Evolutionary conservation across 805 yeast genomes (phyloP), one percentile per base, ranked within the genome.

Genomic region (Schizosaccharomyces lindneri): DNA sequence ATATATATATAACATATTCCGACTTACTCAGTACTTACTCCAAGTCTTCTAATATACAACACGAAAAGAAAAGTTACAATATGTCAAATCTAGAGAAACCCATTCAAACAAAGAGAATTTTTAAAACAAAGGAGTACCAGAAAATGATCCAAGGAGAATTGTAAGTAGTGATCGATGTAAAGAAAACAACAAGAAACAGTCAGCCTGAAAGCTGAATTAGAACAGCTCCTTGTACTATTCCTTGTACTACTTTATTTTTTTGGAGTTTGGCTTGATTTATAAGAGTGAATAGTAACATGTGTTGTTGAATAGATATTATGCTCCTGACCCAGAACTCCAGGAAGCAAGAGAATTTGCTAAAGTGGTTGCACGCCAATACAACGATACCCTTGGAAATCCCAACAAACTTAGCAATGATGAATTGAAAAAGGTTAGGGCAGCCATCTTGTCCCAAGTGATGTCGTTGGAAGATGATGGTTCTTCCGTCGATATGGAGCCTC

Each of bases 401-500:
- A 65, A 66, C 13, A 65, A 69, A 48, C 65, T 61, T n/a, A 43
- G 65, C 19, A 51, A 67, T 15, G 72, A 70, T 17, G 69, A 69
- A 61, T 69, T 68, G 59, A 61, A 62, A 62, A 66, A 68, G 13
- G 78, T 77, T 6, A 73, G 82, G 55, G 64, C 61, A 31, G 71
- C 68, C 19, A 69, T 69, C 64, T 67, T 80, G 31, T 15, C 68
- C 67, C 21, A 69, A 82, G 21, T 74, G 83, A 60, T 87, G 87
- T 13, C 69, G 70, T 48, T 67, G 73, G 41, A 36, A 36, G 29
- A 79, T 78, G 57, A 65, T 71, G 11, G 70, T 46, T 46, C 51
- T 19, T n/a, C 72, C 60, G 63, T 69, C 15, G 73, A 69, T 63
- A 67, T 81, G 46, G 86, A 83, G 69, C 76, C 82, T 1, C 87